Base-by-base conservation (phyloP, 768 basidiomycete species). In the Floccularia luteovirens region DNA sequence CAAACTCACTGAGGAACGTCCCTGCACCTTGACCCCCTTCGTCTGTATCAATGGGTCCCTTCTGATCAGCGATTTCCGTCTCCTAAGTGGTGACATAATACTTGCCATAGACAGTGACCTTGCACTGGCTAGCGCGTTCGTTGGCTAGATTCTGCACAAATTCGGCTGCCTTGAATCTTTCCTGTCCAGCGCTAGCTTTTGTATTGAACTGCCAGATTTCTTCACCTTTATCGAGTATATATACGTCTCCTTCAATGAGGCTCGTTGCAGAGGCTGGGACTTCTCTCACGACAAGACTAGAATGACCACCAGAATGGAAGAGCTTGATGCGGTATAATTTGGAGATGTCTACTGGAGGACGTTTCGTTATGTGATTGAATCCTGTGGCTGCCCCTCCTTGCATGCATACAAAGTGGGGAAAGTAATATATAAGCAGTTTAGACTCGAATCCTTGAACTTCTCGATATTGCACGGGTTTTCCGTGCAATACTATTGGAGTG, bases 371-470 rank as follows among this genome's bases (percentile, higher is more conserved):
- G 32, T 61, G 59, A 33, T 60, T 59, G 41, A 61, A 63, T 5
- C 59, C 61, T 12, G 60, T 56, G 2, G 50, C 40, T 3, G 59
- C 54, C 3, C 61, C 61, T 13, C 61, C 61, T 37, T 53, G 46
- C 7, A 61, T 47, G 31, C 49, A 56, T 33, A 50, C 24, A 48
- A 61, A 59, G 8, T 43, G 50, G 16, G 52, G 54, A 44, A 63
- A 61, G 46, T 60, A 60, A 21, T 57, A 59, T 14, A 63, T 47
- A 39, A 63, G 59, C 14, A 49, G 61, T 6, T 69, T 59, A 3
- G 78, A 78, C 55, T 81, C 77, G 53, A 64, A 69, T 36, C 63
- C 66, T 53, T 81, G 78, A 8, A 74, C 66, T 61, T 82, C 80
- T 38, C 78, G 73, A 50, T 74, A 78, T 56, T 77, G 75, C 0